phyloP scores from a whole-genome alignment of 805 yeast species.

The Debaryomyces tyrocola region DNA sequence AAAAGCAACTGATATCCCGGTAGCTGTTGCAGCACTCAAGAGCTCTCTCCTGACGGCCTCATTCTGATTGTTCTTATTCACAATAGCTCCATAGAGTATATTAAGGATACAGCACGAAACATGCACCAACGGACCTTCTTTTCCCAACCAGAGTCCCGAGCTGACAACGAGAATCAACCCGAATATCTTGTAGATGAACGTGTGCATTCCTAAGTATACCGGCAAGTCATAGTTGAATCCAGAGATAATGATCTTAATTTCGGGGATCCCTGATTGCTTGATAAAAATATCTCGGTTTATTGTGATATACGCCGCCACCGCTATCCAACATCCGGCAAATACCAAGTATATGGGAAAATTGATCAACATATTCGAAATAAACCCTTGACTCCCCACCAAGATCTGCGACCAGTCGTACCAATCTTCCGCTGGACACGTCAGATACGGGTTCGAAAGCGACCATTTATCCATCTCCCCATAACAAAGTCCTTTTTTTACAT shows the following conservation, averaged over 20 bases:
- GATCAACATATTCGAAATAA: conserved; percentile 19
- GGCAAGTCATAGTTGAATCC: conserved; percentile 55
- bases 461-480: conserved; percentile 33
- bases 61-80: conserved; percentile 38
- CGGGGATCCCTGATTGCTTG: conserved; percentile 67
- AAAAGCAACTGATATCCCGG: conserved; percentile 84
- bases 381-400: conserved; percentile 19
- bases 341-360: conserved; percentile 37
- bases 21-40: conserved; percentile 72
- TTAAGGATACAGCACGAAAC: conserved; percentile 61
- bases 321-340: conserved; percentile 23
- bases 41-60: conserved; percentile 69
- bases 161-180: conserved; percentile 68
- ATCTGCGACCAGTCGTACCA: conserved; percentile 41
- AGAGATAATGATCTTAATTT: conserved; percentile 63
- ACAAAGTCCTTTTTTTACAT: conserved; percentile 55
- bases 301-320: conserved; percentile 31
- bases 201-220: conserved; percentile 49
- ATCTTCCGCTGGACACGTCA: conserved; percentile 41
- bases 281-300: conserved; percentile 24
- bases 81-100: conserved; percentile 26
- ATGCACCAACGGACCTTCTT: conserved; percentile 86
- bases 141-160: conserved; percentile 80
- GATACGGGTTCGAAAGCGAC: conserved; percentile 43
- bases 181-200: conserved; percentile 54